These are phyloP conservation scores for Tremella fuciformis DNA, from an alignment of 768 basidiomycete genomes.

Conservation along the genomic window DNA sequence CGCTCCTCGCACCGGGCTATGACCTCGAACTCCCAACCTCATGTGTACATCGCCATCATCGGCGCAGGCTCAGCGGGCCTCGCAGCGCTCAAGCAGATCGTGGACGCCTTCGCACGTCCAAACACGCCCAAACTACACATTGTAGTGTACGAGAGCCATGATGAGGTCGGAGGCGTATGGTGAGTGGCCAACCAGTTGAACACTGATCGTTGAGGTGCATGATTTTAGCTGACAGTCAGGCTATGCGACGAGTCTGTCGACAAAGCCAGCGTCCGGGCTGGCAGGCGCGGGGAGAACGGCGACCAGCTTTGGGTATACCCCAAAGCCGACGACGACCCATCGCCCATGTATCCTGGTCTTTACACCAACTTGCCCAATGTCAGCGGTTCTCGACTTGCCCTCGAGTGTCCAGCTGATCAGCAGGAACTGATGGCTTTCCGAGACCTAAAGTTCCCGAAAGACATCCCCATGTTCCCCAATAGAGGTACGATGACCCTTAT, in stretches of 20 bases:
- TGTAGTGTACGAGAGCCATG: conserved; percentile 33
- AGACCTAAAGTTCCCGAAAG: conserved; percentile 27
- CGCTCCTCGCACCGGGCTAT: too few relatives aligned
- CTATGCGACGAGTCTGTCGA: conserved; percentile 8
- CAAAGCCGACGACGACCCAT: conserved; percentile 25
- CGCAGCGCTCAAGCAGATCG: conserved; percentile 36
- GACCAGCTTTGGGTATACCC: conserved; percentile 27
- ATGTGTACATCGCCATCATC: conserved; percentile 35
- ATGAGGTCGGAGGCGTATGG: conserved; percentile 47
- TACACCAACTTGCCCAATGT: conserved; percentile 48
- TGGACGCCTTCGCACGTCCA: conserved; percentile 31
- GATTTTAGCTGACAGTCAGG: conserved; percentile 4
- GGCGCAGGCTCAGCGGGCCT: conserved; percentile 47
- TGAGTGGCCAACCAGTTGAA: conserved; percentile 12
- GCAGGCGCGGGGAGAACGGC: too few relatives aligned
- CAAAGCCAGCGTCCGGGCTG: too few relatives aligned
- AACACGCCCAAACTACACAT: conserved; percentile 2
- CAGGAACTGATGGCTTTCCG: conserved; percentile 49
- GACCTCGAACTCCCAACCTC: too few relatives aligned
- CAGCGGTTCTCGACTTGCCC: conserved; percentile 2
- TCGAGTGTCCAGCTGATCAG: too few relatives aligned
- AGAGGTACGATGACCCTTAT: conserved; percentile 20
- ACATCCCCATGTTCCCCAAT: conserved; percentile 34
- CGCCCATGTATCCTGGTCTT: conserved; percentile 48
- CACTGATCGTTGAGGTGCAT: not conserved